A percentile compares a stretch with the other conserved stretches of the same genome.
Conservation (phyloP, 2,329 filamentous ascomycete genomes). For the Chaetomiaceae sp. region DNA sequence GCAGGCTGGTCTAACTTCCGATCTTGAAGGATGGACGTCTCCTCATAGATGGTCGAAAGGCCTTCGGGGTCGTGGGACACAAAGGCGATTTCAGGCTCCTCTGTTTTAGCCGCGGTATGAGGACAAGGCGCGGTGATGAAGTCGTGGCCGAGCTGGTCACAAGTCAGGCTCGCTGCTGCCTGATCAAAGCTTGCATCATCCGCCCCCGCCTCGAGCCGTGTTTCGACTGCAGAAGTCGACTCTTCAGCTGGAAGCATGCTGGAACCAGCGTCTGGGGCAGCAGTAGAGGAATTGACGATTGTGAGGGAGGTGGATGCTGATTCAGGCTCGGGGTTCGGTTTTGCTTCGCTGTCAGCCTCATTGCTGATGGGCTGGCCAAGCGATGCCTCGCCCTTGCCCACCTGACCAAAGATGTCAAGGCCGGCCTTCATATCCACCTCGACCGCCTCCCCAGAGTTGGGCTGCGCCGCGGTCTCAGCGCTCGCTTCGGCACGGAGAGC, state of each 20-base stretch:
- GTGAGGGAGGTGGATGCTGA: background rate
- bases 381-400: background rate
- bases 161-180: constrained; percentile 15
- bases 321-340: background rate
- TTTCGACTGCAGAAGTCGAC: constrained; percentile 3
- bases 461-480: background rate
- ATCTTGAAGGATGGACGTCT: constrained; percentile 10
- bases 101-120: background rate
- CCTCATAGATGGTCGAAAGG: constrained; percentile 27
- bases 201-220: background rate
- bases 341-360: background rate
- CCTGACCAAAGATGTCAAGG: constrained; percentile 33
- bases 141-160: background rate
- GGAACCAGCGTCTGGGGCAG: background rate
- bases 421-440: constrained; percentile 33
- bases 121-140: background rate
- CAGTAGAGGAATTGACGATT: background rate
- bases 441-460: constrained; percentile 14
- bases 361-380: background rate
- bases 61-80: constrained; percentile 22
- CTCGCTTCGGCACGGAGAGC: background rate
- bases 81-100: constrained; percentile 12
- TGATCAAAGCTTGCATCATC: constrained; percentile 11
- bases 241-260: background rate
- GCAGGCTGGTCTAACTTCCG: background rate